Evolutionary conservation across 352 stramenopile species (phyloP), one percentile per base, ranked within the genome.

Genomic region (Phytophthora sp.): DNA sequence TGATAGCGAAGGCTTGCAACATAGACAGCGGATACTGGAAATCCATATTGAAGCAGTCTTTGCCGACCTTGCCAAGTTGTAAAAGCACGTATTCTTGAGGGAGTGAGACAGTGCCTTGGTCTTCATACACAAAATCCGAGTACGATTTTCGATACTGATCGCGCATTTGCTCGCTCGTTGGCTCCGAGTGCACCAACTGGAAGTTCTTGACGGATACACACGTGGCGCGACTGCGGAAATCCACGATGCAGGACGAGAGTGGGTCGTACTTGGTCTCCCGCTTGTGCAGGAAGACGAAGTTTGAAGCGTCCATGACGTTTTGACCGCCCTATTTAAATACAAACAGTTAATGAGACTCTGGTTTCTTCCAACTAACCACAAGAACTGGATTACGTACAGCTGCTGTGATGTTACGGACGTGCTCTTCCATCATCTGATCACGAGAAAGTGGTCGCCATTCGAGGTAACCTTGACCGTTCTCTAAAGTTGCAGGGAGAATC

Each of bases 21-120:
- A 97, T 88, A 20, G 88, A 96, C 23, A 98, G 75, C 20, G 93
- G 93, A 74, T 96, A 98, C 67, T 96, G 86, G 65, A 96, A 97
- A 71, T 98, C 93, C 84, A 98, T 95, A 71, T 97, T 98, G 80
- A 98, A 98, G 73, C 91, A 97, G 73, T 98, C 84, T 50, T 97
- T 95, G 58, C 89, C 89, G 18, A 97, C 90, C 60, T 91, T 90
- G 45, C 89, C 89, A 21, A 96, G 76, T 61, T 97, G 89, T 33
- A 97, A 71, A 15, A 96, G 70, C 35, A 96, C 80, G 56, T 91
- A 79, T 59, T 93, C 84, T 60, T 90, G 86, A n/a, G 86, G 85
- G 2, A 91, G 69, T 13, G 79, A 90, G 23, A 94, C 83, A 6
- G 88, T 96, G 67, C 86, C 86, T 64, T 94, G 84, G 70, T 96